Conservation (phyloP, 2,329 filamentous ascomycete genomes). For the Trichoderma semiorbis region DNA sequence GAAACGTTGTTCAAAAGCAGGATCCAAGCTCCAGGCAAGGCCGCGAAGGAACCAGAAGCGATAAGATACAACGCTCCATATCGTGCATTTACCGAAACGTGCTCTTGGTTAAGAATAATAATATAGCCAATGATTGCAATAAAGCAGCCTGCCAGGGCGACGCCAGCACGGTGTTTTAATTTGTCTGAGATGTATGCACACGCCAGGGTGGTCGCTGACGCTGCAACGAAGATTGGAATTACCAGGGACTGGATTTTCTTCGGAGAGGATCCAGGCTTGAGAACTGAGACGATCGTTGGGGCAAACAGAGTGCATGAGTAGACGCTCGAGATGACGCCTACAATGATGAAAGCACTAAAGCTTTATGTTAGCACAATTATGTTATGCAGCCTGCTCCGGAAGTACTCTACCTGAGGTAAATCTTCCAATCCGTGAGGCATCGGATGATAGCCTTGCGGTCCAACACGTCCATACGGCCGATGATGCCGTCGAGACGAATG, state of each 20-base stretch:
- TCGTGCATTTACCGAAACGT: slow-evolving; percentile 8
- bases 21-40: slow-evolving; percentile 5
- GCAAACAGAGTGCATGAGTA: slow-evolving; percentile 10
- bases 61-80: slow-evolving; percentile 10
- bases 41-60: slow-evolving; percentile 2
- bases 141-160: not conserved
- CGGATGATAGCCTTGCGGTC: not conserved
- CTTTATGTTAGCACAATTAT: not conserved
- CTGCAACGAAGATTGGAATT: slow-evolving; percentile 1
- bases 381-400: not conserved
- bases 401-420: not conserved
- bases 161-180: not conserved
- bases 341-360: not conserved
- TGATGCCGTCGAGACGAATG: slow-evolving; percentile 1
- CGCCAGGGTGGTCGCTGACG: not conserved
- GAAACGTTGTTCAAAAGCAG: slow-evolving; percentile 8
- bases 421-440: slow-evolving; percentile 13
- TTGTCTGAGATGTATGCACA: slow-evolving; percentile 13
- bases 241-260: slow-evolving; percentile 7
- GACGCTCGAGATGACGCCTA: slow-evolving; percentile 9
- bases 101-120: slow-evolving; percentile 2
- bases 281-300: not conserved
- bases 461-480: slow-evolving; percentile 8
- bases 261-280: not conserved
- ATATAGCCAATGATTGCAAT: slow-evolving; percentile 10